Base-by-base conservation (phyloP, 108 stramenopile genomes). In the Aureococcus anophagefferens region DNA sequence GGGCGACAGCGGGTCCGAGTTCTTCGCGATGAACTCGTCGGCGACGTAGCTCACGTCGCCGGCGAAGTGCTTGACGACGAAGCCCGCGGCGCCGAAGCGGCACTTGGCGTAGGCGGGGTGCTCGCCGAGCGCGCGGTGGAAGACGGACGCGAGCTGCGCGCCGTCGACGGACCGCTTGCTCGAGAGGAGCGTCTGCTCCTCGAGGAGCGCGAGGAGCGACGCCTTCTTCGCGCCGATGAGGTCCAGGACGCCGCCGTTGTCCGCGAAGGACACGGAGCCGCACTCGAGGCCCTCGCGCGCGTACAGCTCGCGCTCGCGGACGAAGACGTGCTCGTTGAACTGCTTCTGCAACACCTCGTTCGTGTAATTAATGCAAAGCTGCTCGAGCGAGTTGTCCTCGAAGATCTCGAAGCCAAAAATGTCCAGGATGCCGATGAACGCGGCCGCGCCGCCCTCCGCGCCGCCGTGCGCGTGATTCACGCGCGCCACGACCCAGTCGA, bases 261-360 rank as follows among this genome's bases (percentile, higher is more conserved):
- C 81, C 30, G 77, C 68, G 77, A 82, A 89, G 18, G 64, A 44
- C 25, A 89, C 79, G 46, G 74, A 78, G 59, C 62, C 65, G 77
- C 79, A 86, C 59, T 79, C 86, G 37, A 87, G 85, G 28, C 82
- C 84, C 74, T 89, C 88, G 40, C 46, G 35, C 62, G 69, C 72
- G 81, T 87, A 89, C 79, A 84, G 83, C 64, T 68, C 80, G 77
- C 84, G 77, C 72, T 87, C 87, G 74, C 75, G 66, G 68, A 84
- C 82, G 69, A 87, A 80, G 25, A 80, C 77, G 33, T 80, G 84
- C 36, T 45, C 46, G 78, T 84, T 85, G 87, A 88, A 86, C 34
- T 80, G 81, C 63, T 85, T 85, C 77, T 88, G 87, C 64, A 88
- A 77, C 68, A 78, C 83, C 70, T 88, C 87, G 74, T 86, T 88